phyloP scores from a whole-genome alignment of 225 moss, liverwort and hornwort species.

The Marchantia paleacea region DNA sequence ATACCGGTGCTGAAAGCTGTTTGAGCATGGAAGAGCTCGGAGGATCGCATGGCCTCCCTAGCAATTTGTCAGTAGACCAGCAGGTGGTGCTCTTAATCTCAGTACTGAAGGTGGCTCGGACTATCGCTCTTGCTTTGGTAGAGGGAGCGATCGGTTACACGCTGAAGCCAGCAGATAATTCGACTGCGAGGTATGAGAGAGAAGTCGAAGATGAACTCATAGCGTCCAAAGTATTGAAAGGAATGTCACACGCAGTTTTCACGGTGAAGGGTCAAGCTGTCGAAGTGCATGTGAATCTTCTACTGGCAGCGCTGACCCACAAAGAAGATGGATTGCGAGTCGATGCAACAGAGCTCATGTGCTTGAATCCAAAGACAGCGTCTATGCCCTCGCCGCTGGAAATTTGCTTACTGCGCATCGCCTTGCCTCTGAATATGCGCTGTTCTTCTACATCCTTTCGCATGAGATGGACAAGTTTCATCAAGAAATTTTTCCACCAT shows the following conservation, averaged over 20 bases:
- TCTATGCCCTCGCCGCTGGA: constrained; percentile 93
- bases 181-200: constrained; percentile 10
- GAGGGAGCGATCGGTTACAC: constrained; percentile 69
- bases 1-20: constrained; percentile 32
- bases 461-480: constrained; percentile 94
- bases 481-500: constrained; percentile 84
- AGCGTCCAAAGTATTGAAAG: not conserved
- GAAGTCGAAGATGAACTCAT: constrained; percentile 19
- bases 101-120: constrained; percentile 87
- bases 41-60: constrained; percentile 62
- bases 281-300: constrained; percentile 61
- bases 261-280: constrained; percentile 62
- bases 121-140: constrained; percentile 60
- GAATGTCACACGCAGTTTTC: constrained; percentile 48
- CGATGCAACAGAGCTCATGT: constrained; percentile 86
- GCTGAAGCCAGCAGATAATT: constrained; percentile 16
- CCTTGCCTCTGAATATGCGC: constrained; percentile 93
- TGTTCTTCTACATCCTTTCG: constrained; percentile 96
- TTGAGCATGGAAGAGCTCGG: constrained; percentile 63
- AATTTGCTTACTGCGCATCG: constrained; percentile 63
- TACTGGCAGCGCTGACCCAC: constrained; percentile 84
- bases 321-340: constrained; percentile 91
- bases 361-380: constrained; percentile 93
- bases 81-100: constrained; percentile 76
- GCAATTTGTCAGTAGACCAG: constrained; percentile 62